phyloP scores from a whole-genome alignment of 2,329 filamentous ascomycete species.

The Rhinocladiella similis region DNA sequence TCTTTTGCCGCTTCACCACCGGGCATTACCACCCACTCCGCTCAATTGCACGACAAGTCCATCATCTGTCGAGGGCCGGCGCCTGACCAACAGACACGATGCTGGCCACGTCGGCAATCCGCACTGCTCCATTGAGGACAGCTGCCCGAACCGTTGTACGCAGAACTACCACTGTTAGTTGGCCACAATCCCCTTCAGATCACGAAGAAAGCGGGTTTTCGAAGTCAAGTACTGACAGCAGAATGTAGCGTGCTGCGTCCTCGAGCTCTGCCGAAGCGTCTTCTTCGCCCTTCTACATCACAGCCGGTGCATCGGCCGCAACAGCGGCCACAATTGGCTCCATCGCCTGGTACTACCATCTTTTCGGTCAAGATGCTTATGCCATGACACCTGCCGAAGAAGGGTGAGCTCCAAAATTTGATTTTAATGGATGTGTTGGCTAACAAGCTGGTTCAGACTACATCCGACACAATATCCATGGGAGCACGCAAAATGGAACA shows the following conservation, averaged over 20 bases:
- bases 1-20: conserved; percentile 15
- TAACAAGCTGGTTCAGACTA: conserved; percentile 61
- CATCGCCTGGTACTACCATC: conserved; percentile 95
- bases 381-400: conserved; percentile 94
- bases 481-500: conserved; percentile 88
- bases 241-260: conserved; percentile 60
- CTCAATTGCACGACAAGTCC: conserved; percentile 15
- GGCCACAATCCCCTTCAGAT: conserved; percentile 36
- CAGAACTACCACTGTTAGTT: conserved; percentile 73
- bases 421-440: conserved; percentile 31
- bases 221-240: conserved; percentile 29
- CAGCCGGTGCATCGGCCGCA: conserved; percentile 81
- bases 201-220: conserved; percentile 35
- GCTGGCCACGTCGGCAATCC: conserved; percentile 90
- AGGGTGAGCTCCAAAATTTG: conserved; percentile 68
- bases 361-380: conserved; percentile 84
- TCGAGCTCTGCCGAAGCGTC: conserved; percentile 67
- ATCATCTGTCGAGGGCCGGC: conserved; percentile 22
- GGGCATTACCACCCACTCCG: conserved; percentile 18
- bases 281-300: conserved; percentile 77
- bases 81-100: conserved; percentile 57
- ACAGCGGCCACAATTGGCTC: conserved; percentile 85
- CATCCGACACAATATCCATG: conserved; percentile 92
- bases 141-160: conserved; percentile 72
- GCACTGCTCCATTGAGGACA: conserved; percentile 82